A percentile compares a stretch with the other conserved stretches of the same genome.
Evolutionary conservation across 2,329 filamentous ascomycete genomes (phyloP).

Genomic region (Beauveria rudraprayagi): DNA sequence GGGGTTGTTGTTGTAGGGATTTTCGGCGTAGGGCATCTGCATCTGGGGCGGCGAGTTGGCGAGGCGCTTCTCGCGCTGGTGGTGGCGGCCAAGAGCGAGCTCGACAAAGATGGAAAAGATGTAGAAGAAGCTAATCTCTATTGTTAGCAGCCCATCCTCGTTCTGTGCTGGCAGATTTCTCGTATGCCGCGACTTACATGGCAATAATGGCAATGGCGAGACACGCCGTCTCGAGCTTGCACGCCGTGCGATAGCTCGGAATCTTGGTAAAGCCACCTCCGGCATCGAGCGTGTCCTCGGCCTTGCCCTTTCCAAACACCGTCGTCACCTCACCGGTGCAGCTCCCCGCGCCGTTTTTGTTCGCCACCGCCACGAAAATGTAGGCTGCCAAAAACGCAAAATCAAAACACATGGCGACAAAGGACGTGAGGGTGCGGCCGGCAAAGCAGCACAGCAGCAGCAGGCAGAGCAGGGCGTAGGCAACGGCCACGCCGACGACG

Average conservation of each 20-base stretch:
- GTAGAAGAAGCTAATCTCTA: conserved; percentile 58
- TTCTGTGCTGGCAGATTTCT: neutral
- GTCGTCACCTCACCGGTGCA: conserved; percentile 58
- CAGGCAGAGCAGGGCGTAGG: conserved; percentile 68
- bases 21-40: conserved; percentile 8
- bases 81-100: conserved; percentile 58
- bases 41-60: conserved; percentile 33
- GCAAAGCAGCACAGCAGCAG: conserved; percentile 73
- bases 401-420: conserved; percentile 68
- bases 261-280: conserved; percentile 38
- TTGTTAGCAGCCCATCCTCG: neutral
- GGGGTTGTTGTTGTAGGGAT: conserved; percentile 39
- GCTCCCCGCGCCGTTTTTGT: conserved; percentile 56
- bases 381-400: conserved; percentile 68
- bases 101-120: conserved; percentile 63
- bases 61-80: conserved; percentile 66
- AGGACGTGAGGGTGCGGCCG: conserved; percentile 63
- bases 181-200: conserved; percentile 44
- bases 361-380: conserved; percentile 73
- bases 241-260: conserved; percentile 47
- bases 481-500: conserved; percentile 62
- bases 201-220: conserved; percentile 73
- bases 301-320: conserved; percentile 58
- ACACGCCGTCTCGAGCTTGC: conserved; percentile 66
- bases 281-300: conserved; percentile 40